These are phyloP conservation scores for Ceratocystis ficicola DNA, from an alignment of 2,329 filamentous ascomycete species.

Conservation along the genomic window DNA sequence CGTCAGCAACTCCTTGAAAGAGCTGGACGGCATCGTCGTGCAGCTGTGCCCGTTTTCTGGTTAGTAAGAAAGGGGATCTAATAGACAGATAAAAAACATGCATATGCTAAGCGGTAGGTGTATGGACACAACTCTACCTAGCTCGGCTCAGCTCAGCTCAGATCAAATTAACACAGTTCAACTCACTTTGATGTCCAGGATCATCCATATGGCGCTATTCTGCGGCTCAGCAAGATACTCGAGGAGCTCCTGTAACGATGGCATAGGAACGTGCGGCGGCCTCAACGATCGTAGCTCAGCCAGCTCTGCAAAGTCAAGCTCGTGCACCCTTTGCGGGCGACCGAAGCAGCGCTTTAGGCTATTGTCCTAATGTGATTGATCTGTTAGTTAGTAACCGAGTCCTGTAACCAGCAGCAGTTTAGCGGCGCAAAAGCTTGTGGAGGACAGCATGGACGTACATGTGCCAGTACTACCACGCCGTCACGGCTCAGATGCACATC, in stretches of 20 bases:
- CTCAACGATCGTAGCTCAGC: slow-evolving; percentile 53
- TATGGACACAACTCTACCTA: no score
- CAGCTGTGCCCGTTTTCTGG: slow-evolving; percentile 33
- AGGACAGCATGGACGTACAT: slow-evolving; percentile 40
- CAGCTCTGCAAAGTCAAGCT: slow-evolving; percentile 66
- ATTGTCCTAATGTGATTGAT: slow-evolving; percentile 45
- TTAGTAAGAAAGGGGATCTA: neutral
- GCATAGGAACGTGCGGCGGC: slow-evolving; percentile 59
- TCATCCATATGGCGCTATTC: slow-evolving; percentile 58
- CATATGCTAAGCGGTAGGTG: neutral
- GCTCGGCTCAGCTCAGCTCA: no score
- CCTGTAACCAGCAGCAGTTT: neutral
- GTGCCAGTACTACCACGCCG: slow-evolving; percentile 71
- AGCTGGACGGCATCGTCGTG: slow-evolving; percentile 59
- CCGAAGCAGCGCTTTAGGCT: slow-evolving; percentile 74
- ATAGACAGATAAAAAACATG: neutral
- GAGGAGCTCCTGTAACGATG: slow-evolving; percentile 61
- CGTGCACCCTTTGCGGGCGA: slow-evolving; percentile 54
- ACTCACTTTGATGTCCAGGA: slow-evolving; percentile 76
- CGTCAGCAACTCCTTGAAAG: slow-evolving; percentile 54
- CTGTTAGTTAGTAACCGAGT: neutral
- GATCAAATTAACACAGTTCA: neutral
- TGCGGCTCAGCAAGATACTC: slow-evolving; percentile 55
- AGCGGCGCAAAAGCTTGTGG: no score
- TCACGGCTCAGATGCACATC: slow-evolving; percentile 77